These are phyloP conservation scores for Cladosporium colombiae DNA, from an alignment of 2,329 filamentous ascomycete species.

Conservation along the genomic window DNA sequence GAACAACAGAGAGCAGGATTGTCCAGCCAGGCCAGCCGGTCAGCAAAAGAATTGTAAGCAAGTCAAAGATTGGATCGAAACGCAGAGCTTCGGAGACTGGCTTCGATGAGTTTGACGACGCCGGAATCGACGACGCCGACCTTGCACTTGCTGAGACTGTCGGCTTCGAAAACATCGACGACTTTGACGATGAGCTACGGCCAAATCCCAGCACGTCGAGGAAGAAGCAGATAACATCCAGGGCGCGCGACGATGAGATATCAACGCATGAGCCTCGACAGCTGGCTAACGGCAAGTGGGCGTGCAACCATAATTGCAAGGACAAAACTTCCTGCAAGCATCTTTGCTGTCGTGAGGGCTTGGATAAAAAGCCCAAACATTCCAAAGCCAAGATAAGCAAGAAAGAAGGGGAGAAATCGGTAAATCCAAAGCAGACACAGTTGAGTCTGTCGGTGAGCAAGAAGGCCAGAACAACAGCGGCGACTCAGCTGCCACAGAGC, in stretches of 20 bases:
- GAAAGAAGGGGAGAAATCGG: slow-evolving; percentile 23
- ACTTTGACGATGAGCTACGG: slow-evolving; percentile 41
- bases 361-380: slow-evolving; percentile 62
- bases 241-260: neutral
- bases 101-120: slow-evolving; percentile 55
- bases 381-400: slow-evolving; percentile 43
- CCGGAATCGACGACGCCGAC: slow-evolving; percentile 55
- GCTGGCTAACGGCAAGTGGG: slow-evolving; percentile 71
- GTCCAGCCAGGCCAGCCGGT: neutral
- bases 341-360: slow-evolving; percentile 69
- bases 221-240: slow-evolving; percentile 14
- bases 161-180: slow-evolving; percentile 56
- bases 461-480: slow-evolving; percentile 14
- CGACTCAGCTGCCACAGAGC: slow-evolving; percentile 11
- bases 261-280: slow-evolving; percentile 24
- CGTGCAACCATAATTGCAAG: slow-evolving; percentile 71
- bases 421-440: slow-evolving; percentile 34
- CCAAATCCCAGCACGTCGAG: slow-evolving; percentile 22
- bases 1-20: slow-evolving; percentile 25
- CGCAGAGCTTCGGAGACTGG: neutral
- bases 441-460: slow-evolving; percentile 29
- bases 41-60: neutral
- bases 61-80: neutral
- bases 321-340: slow-evolving; percentile 67
- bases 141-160: slow-evolving; percentile 48